Conservation (phyloP, 2,329 filamentous ascomycete species). For the Cytospora mali region DNA sequence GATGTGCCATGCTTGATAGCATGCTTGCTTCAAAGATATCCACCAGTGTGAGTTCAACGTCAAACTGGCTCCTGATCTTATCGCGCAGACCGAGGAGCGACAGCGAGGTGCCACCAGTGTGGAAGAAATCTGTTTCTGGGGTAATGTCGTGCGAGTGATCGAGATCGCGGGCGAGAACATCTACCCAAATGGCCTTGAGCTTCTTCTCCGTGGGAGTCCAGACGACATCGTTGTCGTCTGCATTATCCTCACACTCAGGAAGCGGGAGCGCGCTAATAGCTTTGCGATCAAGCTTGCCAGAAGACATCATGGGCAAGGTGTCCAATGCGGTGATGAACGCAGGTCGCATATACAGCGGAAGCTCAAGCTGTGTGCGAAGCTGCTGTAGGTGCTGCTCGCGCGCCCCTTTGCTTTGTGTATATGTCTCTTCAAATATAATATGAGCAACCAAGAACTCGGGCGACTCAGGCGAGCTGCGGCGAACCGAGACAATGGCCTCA, state of each 20-base stretch:
- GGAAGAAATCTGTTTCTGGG: conserved; percentile 44
- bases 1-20: conserved; percentile 43
- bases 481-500: not conserved
- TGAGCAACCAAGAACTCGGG: conserved; percentile 12
- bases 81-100: conserved; percentile 43
- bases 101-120: conserved; percentile 45
- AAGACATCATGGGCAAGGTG: conserved; percentile 36
- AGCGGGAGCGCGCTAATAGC: conserved; percentile 33
- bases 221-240: conserved; percentile 10
- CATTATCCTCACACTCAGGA: conserved; percentile 18
- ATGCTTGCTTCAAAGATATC: conserved; percentile 43
- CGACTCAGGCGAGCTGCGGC: not conserved
- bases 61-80: conserved; percentile 38
- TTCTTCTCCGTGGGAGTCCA: not conserved
- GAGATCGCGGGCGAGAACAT: conserved; percentile 30
- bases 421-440: not conserved
- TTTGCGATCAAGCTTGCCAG: conserved; percentile 39
- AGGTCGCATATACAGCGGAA: conserved; percentile 41
- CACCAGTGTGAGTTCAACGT: conserved; percentile 36
- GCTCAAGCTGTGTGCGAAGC: conserved; percentile 25
- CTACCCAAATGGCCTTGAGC: conserved; percentile 25
- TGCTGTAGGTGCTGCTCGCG: conserved; percentile 18
- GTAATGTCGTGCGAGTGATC: conserved; percentile 18
- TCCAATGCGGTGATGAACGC: conserved; percentile 33
- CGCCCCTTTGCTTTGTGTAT: too few relatives aligned